Evolutionary conservation across 805 yeast species (phyloP).

Genomic region (Schwanniomyces pseudopolymorphus): DNA sequence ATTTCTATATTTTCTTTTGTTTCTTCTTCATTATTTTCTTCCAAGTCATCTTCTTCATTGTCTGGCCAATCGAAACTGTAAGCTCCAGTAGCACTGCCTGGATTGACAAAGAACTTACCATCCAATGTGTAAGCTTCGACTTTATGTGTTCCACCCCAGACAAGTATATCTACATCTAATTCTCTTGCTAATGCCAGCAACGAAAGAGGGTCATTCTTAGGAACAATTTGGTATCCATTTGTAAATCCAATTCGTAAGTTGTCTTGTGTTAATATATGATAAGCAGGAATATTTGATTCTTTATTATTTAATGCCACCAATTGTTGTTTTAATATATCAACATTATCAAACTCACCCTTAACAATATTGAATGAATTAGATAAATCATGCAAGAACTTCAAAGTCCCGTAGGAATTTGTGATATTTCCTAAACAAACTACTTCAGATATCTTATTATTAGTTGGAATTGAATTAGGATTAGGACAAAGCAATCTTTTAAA

Average conservation of each 20-base stretch:
- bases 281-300: conserved; percentile 49
- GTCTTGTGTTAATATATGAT: conserved; percentile 66
- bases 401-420: conserved; percentile 62
- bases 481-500: conserved; percentile 79
- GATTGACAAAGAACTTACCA: conserved; percentile 91
- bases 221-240: conserved; percentile 80
- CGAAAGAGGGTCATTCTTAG: conserved; percentile 84
- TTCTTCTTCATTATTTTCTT: conserved; percentile 23
- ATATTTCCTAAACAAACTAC: conserved; percentile 85
- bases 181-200: conserved; percentile 81
- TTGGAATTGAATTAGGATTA: conserved; percentile 39
- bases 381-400: conserved; percentile 61
- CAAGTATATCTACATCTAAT: conserved; percentile 84
- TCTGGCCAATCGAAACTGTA: conserved; percentile 62
- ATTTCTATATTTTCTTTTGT: conserved; percentile 46
- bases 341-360: conserved; percentile 77
- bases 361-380: conserved; percentile 76
- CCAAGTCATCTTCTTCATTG: conserved; percentile 46
- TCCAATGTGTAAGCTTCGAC: conserved; percentile 93
- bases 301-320: conserved; percentile 16
- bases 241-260: conserved; percentile 78
- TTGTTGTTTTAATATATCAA: conserved; percentile 34
- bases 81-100: conserved; percentile 97
- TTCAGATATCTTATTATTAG: conserved; percentile 69
- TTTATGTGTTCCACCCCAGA: conserved; percentile 92